These are phyloP conservation scores for Russula abietina DNA, from an alignment of 768 basidiomycete species.

Conservation along the genomic window DNA sequence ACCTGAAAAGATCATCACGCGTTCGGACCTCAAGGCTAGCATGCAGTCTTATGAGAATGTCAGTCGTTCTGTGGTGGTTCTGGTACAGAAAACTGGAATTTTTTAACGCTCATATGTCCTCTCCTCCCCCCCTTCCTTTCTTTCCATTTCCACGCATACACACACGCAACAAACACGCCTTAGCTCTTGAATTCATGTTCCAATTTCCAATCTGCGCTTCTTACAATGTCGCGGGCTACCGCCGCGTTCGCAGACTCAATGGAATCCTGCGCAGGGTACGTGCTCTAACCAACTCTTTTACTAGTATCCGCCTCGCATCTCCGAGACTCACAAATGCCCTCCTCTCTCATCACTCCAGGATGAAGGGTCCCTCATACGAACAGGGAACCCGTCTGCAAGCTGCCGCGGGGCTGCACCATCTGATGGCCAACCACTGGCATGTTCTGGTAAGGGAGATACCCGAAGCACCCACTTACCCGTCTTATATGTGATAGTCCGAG, in stretches of 20 bases:
- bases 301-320: neutral
- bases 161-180: neutral
- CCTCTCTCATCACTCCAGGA: slow-evolving; percentile 33
- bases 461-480: neutral
- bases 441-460: slow-evolving; percentile 55
- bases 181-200: slow-evolving; percentile 74
- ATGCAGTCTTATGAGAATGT: slow-evolving; percentile 79
- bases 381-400: slow-evolving; percentile 78
- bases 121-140: neutral
- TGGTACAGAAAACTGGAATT: neutral
- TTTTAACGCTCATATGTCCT: neutral
- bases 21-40: slow-evolving; percentile 69
- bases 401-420: slow-evolving; percentile 81
- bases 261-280: slow-evolving; percentile 77
- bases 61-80: slow-evolving; percentile 27
- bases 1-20: slow-evolving; percentile 76
- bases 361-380: slow-evolving; percentile 78
- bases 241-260: slow-evolving; percentile 83
- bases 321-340: neutral
- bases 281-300: slow-evolving; percentile 5
- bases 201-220: slow-evolving; percentile 72
- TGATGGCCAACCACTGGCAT: slow-evolving; percentile 90
- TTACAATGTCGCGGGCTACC: slow-evolving; percentile 76
- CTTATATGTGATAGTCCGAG: slow-evolving; percentile 51
- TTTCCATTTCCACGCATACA: neutral